Evolutionary conservation across 345 rosid species (phyloP).

Genomic region (Isatis tinctoria): DNA sequence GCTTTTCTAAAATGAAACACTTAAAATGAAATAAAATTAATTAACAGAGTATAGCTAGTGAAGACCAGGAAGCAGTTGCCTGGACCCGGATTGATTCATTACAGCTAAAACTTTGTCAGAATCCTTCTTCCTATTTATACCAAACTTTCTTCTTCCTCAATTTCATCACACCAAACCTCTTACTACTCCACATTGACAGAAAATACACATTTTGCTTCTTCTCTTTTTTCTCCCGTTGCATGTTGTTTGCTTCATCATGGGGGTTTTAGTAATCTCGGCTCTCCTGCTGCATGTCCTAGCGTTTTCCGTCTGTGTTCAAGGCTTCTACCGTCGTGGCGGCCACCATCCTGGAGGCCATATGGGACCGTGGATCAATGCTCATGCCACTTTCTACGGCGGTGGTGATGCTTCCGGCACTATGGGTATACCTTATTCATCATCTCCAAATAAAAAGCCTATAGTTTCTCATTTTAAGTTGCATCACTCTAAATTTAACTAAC

Average conservation of each 20-base stretch:
- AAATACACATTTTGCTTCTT: background rate
- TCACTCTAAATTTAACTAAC: background rate
- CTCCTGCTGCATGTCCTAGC: slow-evolving; percentile 13
- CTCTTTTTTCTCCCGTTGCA: background rate
- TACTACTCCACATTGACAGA: slow-evolving; percentile 7
- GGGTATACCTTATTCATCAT: slow-evolving; percentile 41
- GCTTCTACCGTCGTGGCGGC: slow-evolving; percentile 16
- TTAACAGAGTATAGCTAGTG: background rate
- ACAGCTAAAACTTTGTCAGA: slow-evolving; percentile 26
- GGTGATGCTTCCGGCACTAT: slow-evolving; percentile 88
- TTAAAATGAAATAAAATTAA: background rate
- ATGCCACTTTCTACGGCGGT: slow-evolving; percentile 77
- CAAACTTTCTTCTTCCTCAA: slow-evolving; percentile 6
- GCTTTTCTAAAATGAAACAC: background rate
- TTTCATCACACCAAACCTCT: slow-evolving; percentile 14
- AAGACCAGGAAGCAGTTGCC: slow-evolving; percentile 18
- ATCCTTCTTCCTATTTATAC: slow-evolving; percentile 21
- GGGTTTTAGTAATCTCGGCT: slow-evolving; percentile 10
- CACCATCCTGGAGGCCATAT: slow-evolving; percentile 29
- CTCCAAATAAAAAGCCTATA: background rate
- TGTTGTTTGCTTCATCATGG: slow-evolving; percentile 27
- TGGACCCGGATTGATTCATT: slow-evolving; percentile 33
- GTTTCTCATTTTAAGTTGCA: background rate
- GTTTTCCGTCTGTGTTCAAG: slow-evolving; percentile 17
- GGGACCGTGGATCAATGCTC: slow-evolving; percentile 69